A percentile compares a stretch with the other conserved stretches of the same genome.
Evolutionary conservation across 805 yeast species (phyloP).

Genomic region (Pichia kluyveri): DNA sequence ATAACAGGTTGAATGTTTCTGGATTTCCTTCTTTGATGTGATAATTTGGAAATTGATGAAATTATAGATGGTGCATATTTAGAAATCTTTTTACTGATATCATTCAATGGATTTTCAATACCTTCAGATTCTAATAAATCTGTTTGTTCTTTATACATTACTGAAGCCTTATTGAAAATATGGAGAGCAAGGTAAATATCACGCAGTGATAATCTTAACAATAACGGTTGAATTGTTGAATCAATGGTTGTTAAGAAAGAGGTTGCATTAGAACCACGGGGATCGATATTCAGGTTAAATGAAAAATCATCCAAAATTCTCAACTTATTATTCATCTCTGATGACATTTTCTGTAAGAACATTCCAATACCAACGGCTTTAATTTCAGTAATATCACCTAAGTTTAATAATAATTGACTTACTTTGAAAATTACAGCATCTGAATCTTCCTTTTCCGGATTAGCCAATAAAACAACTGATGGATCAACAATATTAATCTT

Average conservation of each 20-base stretch:
- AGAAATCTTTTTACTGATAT: slow-evolving; percentile 49
- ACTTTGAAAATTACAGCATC: slow-evolving; percentile 89
- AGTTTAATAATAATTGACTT: slow-evolving; percentile 64
- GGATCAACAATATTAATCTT: slow-evolving; percentile 67
- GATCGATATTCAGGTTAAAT: slow-evolving; percentile 62
- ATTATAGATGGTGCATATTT: slow-evolving; percentile 62
- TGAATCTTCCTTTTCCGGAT: slow-evolving; percentile 57
- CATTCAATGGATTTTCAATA: slow-evolving; percentile 41
- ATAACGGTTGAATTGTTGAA: slow-evolving; percentile 67
- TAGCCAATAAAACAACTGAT: slow-evolving; percentile 71
- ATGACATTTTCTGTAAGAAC: slow-evolving; percentile 72
- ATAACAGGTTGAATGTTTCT: slow-evolving; percentile 25
- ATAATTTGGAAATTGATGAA: slow-evolving; percentile 37
- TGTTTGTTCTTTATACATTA: slow-evolving; percentile 29
- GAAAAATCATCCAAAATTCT: slow-evolving; percentile 87
- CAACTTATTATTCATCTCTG: slow-evolving; percentile 49
- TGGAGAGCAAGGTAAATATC: slow-evolving; percentile 76
- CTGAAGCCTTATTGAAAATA: slow-evolving; percentile 66
- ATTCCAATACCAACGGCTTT: slow-evolving; percentile 76
- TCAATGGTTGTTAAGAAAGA: slow-evolving; percentile 56
- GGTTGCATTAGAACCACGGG: slow-evolving; percentile 51
- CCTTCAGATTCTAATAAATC: slow-evolving; percentile 1
- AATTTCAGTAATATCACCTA: slow-evolving; percentile 57
- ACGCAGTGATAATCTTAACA: slow-evolving; percentile 73
- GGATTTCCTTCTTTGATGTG: slow-evolving; percentile 8